A percentile compares a stretch with the other conserved stretches of the same genome.
Conservation (phyloP, 164 flowering plant species). For the Platanus orientalis region DNA sequence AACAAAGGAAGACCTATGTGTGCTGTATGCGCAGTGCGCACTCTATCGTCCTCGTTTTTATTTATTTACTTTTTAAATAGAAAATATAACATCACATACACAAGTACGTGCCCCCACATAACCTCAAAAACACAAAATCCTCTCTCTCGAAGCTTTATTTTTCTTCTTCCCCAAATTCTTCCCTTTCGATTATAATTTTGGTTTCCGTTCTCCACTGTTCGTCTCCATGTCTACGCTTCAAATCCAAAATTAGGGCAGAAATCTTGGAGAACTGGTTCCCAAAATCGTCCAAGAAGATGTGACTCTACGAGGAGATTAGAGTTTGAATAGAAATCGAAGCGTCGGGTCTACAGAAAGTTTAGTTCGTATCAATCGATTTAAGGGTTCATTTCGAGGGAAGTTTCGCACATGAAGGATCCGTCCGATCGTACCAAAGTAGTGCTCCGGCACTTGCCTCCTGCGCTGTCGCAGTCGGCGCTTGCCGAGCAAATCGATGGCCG, state of each 20-base stretch:
- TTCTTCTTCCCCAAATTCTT: no score
- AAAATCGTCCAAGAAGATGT: not conserved
- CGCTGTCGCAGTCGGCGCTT: constrained; percentile 43
- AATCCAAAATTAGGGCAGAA: not conserved
- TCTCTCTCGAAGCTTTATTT: no score
- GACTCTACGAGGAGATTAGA: not conserved
- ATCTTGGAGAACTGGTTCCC: not conserved
- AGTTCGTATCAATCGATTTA: not conserved
- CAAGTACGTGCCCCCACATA: no score
- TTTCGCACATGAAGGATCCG: constrained; percentile 19
- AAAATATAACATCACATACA: no score
- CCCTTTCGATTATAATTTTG: no score
- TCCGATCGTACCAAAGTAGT: constrained; percentile 57
- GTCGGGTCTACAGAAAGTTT: not conserved
- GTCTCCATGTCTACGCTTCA: not conserved
- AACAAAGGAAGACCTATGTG: no score
- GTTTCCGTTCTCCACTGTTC: not conserved
- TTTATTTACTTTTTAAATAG: no score
- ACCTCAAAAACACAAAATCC: no score
- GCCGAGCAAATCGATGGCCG: constrained; percentile 42
- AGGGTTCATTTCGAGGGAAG: not conserved
- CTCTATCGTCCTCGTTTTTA: no score
- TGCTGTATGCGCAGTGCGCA: no score
- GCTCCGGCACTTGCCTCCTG: constrained; percentile 65
- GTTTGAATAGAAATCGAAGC: not conserved